These are phyloP conservation scores for Phytophthora foliorum DNA, from an alignment of 352 stramenopile genomes.

Conservation along the genomic window DNA sequence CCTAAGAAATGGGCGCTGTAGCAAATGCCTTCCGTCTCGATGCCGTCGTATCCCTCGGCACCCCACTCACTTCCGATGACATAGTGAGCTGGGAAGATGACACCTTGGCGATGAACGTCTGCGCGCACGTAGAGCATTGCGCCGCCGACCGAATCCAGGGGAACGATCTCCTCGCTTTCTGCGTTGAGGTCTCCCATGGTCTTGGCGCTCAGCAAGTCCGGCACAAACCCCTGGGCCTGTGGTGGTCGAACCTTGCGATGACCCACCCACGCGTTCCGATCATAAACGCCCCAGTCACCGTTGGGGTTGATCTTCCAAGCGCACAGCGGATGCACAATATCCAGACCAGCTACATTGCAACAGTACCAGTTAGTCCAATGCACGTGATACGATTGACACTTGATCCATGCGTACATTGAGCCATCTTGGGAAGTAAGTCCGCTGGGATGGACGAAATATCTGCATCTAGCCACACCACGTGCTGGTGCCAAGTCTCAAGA, in stretches of 20 bases:
- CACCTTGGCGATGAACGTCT: conserved; percentile 50
- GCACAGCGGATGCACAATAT: conserved; percentile 11
- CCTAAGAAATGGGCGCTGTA: conserved; percentile 48
- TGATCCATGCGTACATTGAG: conserved; percentile 11
- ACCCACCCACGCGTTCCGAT: conserved; percentile 20
- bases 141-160: conserved; percentile 50
- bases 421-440: conserved; percentile 45
- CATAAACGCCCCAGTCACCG: conserved; percentile 1
- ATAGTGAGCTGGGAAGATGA: conserved; percentile 46
- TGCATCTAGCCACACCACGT: conserved; percentile 56
- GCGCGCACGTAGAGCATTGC: conserved; percentile 52
- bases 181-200: conserved; percentile 5
- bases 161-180: neutral
- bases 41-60: conserved; percentile 49
- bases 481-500: conserved; percentile 47
- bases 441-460: conserved; percentile 44
- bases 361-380: neutral
- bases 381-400: neutral
- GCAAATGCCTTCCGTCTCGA: conserved; percentile 54
- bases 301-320: neutral
- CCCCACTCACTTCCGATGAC: conserved; percentile 44
- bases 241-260: conserved; percentile 9
- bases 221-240: conserved; percentile 14
- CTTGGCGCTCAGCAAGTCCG: conserved; percentile 5
- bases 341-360: neutral